These are phyloP conservation scores for Myriosclerotinia curreyana DNA, from an alignment of 2,329 filamentous ascomycete genomes.

Conservation along the genomic window DNA sequence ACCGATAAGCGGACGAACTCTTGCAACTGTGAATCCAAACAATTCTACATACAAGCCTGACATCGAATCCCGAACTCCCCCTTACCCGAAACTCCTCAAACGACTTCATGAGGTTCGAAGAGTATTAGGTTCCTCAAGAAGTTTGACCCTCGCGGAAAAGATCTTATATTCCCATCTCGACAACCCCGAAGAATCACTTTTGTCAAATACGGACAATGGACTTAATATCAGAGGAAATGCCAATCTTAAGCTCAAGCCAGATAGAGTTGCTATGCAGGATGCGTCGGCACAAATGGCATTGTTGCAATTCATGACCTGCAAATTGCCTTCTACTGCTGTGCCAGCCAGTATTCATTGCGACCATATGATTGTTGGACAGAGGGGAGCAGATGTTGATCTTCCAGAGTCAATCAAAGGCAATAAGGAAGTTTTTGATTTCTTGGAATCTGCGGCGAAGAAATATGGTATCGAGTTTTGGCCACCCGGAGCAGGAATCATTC, in stretches of 20 bases:
- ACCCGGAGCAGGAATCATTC: slow-evolving; percentile 89
- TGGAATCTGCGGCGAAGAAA: slow-evolving; percentile 86
- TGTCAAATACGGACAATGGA: slow-evolving; percentile 80
- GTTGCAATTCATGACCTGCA: slow-evolving; percentile 97
- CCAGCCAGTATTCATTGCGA: slow-evolving; percentile 98
- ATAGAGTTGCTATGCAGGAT: slow-evolving; percentile 98
- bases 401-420: slow-evolving; percentile 84
- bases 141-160: slow-evolving; percentile 90
- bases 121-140: slow-evolving; percentile 61
- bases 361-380: slow-evolving; percentile 95
- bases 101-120: slow-evolving; percentile 72
- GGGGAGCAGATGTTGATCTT: slow-evolving; percentile 82
- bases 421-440: slow-evolving; percentile 95
- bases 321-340: slow-evolving; percentile 82
- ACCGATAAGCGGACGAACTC: slow-evolving; percentile 30
- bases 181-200: slow-evolving; percentile 81
- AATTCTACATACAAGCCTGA: slow-evolving; percentile 32
- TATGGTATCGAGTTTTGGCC: slow-evolving; percentile 97
- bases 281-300: slow-evolving; percentile 98
- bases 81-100: slow-evolving; percentile 77
- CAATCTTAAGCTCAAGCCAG: slow-evolving; percentile 94
- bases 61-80: slow-evolving; percentile 50
- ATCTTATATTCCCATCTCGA: slow-evolving; percentile 96
- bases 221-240: slow-evolving; percentile 79
- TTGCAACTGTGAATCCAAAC: slow-evolving; percentile 35